These are phyloP conservation scores for cucumber (Cucumis sativus) DNA, from an alignment of 306 rosid species.

Conservation along the genomic window DNA sequence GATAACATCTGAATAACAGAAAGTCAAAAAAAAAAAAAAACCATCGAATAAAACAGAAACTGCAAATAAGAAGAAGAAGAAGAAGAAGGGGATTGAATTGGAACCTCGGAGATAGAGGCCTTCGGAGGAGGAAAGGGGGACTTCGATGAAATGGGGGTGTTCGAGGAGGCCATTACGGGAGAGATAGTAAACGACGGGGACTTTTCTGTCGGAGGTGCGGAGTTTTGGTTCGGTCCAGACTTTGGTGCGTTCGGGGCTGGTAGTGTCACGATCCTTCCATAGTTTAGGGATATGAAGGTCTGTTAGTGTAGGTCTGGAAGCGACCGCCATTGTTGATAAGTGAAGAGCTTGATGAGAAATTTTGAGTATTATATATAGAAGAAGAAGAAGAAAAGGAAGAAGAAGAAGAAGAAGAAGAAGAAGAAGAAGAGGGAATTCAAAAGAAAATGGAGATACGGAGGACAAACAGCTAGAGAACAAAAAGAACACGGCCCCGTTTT, in stretches of 20 bases:
- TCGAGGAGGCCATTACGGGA: slow-evolving; percentile 84
- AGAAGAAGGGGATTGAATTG: not conserved
- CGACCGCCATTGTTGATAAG: slow-evolving; percentile 38
- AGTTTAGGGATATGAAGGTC: slow-evolving; percentile 56
- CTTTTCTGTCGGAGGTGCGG: slow-evolving; percentile 25
- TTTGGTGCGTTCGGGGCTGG: slow-evolving; percentile 61
- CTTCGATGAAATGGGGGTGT: slow-evolving; percentile 98
- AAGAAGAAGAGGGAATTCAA: not conserved
- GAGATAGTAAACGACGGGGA: slow-evolving; percentile 82
- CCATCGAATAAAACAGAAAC: not conserved
- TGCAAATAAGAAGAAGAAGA: not conserved
- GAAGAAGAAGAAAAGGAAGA: not conserved
- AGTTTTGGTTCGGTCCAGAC: slow-evolving; percentile 74
- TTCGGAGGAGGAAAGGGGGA: slow-evolving; percentile 70
- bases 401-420: not conserved
- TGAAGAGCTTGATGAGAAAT: not conserved
- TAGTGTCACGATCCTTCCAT: slow-evolving; percentile 44
- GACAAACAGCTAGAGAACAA: slow-evolving; percentile 80
- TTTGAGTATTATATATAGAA: not conserved
- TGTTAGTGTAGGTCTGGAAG: slow-evolving; percentile 26
- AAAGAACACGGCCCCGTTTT: slow-evolving; percentile 29
- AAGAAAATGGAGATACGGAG: slow-evolving; percentile 45
- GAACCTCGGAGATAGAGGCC: slow-evolving; percentile 85
- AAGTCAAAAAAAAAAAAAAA: not conserved
- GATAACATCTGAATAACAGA: slow-evolving; percentile 42